Conservation (phyloP, 257 asterid genomes). For the Cordia subcordata region DNA sequence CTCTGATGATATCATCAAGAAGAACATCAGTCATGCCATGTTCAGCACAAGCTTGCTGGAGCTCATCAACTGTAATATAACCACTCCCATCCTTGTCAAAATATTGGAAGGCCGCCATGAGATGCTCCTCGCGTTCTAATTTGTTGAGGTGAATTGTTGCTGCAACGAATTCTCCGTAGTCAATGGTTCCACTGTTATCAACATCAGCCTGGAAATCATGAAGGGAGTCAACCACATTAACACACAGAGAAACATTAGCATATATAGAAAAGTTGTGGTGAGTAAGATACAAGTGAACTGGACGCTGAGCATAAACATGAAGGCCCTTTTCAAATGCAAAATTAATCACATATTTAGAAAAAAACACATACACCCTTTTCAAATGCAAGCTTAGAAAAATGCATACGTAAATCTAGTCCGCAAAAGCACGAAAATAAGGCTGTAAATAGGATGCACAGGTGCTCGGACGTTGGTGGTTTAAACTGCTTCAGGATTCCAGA, state of each 20-base stretch:
- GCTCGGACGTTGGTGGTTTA: no score
- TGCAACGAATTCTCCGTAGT: conserved; percentile 77
- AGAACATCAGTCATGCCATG: conserved; percentile 59
- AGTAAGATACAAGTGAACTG: no score
- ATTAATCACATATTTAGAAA: no score
- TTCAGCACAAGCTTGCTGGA: conserved; percentile 85
- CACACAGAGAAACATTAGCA: neutral
- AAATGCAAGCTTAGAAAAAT: no score
- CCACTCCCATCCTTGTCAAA: conserved; percentile 88
- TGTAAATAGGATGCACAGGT: no score
- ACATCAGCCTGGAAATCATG: conserved; percentile 66
- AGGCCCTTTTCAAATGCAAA: no score
- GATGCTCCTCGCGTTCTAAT: conserved; percentile 81
- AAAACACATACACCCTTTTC: no score
- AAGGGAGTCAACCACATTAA: conserved; percentile 3
- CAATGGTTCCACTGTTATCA: conserved; percentile 80
- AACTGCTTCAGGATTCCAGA: no score
- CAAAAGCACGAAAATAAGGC: no score
- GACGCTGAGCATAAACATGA: no score
- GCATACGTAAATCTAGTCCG: no score
- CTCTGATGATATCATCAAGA: conserved; percentile 72
- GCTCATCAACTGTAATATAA: conserved; percentile 85
- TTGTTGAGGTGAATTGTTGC: conserved; percentile 79
- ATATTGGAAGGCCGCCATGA: conserved; percentile 69
- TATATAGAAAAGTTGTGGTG: neutral